Base-by-base conservation (phyloP, 257 asterid species). In the Gentiana macrophylla region DNA sequence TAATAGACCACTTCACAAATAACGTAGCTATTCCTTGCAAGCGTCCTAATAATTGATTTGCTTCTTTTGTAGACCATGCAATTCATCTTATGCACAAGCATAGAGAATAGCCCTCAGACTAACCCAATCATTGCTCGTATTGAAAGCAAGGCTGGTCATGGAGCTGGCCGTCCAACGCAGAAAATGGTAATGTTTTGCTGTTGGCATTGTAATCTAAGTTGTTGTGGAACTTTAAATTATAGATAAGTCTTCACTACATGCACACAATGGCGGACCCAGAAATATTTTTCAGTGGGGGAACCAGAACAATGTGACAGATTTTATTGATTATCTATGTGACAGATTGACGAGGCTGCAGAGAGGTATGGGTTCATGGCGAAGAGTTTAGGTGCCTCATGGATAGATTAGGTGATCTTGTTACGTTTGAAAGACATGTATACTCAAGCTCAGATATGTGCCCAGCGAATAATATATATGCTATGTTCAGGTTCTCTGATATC, bases 331-430 rank as follows among this genome's bases (percentile, higher is more conserved):
- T 60, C 49, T 60, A 49, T 45, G 3, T 37, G 32, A 32, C 76
- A 89, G 94, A 86, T 86, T 52, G 94, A 84, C 53, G 93, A 79
- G 73, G 84, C 94, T 48, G 94, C 86, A n/a, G 97, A 86, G 55
- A 76, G 82, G 50, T 89, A 78, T 32, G 81, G 79, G 3, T 89
- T 89, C 79, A 84, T 89, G 95, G 94, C 86, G 32, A 80, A 82
- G 83, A 81, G 73, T 66, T 63, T 89, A 55, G 82, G 62, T 56
- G 95, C 90, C 3, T 46, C 80, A 32, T 89, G 97, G 97, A 55
- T 68, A 45, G 84, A 84, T 60, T 89, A 82, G 72, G 59, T 48
- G 37, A 56, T 24, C 44, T 43, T 46, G 45, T 50, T 2, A 46
- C 12, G 9, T 10, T 3, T 1, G 41, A 50, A 45, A 38, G 61